Conservation (phyloP, 371 early-diverging fungal species). For the Mucor saturninus region DNA sequence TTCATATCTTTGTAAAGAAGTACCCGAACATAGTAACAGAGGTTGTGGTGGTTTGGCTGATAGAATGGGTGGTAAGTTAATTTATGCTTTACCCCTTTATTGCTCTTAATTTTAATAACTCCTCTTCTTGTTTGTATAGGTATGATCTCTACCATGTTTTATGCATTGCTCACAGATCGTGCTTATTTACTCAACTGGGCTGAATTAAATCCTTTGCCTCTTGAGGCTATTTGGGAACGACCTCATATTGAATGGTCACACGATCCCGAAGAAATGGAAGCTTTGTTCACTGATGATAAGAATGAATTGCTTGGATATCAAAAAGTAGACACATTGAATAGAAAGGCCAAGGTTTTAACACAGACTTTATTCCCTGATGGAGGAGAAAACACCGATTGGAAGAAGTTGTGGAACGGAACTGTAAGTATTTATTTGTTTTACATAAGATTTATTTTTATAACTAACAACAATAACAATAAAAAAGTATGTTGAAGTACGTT, state of each 20-base stretch:
- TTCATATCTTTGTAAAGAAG: slow-evolving; percentile 51
- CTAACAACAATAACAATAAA: too few relatives aligned
- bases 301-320: slow-evolving; percentile 35
- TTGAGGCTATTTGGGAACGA: slow-evolving; percentile 49
- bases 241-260: slow-evolving; percentile 52
- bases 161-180: slow-evolving; percentile 49
- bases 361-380: slow-evolving; percentile 44
- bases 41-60: slow-evolving; percentile 59
- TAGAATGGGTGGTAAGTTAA: slow-evolving; percentile 49
- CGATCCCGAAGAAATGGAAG: slow-evolving; percentile 44
- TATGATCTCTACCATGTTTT: slow-evolving; percentile 57
- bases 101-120: background rate
- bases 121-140: slow-evolving; percentile 25
- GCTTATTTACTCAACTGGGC: slow-evolving; percentile 48
- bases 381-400: slow-evolving; percentile 39
- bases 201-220: slow-evolving; percentile 40
- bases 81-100: background rate
- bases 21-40: slow-evolving; percentile 42
- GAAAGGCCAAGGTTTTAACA: slow-evolving; percentile 34
- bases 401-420: slow-evolving; percentile 47
- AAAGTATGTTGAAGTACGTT: slow-evolving; percentile 47
- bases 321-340: slow-evolving; percentile 43
- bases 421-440: slow-evolving; percentile 25
- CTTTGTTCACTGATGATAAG: slow-evolving; percentile 25
- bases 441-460: background rate